Conservation (phyloP, 768 basidiomycete species). For the Phylloporus arenicola region DNA sequence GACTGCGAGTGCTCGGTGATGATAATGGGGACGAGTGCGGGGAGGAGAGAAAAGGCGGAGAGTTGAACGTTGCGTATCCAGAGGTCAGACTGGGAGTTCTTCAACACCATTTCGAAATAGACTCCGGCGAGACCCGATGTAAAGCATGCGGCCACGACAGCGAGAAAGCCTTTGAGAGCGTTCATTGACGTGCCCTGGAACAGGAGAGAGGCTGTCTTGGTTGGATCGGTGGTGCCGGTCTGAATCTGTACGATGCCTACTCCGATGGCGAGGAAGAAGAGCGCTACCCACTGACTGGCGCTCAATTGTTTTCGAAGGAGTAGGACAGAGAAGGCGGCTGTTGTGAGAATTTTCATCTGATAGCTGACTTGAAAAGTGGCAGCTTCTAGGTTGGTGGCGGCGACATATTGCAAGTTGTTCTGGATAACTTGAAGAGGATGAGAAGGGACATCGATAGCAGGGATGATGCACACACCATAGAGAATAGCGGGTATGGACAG, state of each 20-base stretch:
- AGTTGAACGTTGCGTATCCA: conserved; percentile 98
- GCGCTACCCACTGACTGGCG: conserved; percentile 75
- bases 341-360: conserved; percentile 97
- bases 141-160: conserved; percentile 87
- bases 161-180: conserved; percentile 79
- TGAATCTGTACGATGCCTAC: conserved; percentile 89
- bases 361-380: conserved; percentile 97
- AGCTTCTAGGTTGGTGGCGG: conserved; percentile 87
- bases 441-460: background rate
- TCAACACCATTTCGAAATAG: conserved; percentile 97
- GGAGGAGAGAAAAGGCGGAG: conserved; percentile 88
- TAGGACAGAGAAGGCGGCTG: conserved; percentile 82
- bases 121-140: conserved; percentile 96
- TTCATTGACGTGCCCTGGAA: conserved; percentile 59
- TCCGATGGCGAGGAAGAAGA: conserved; percentile 81
- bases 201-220: conserved; percentile 26
- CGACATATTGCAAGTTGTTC: conserved; percentile 94
- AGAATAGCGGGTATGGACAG: conserved; percentile 94
- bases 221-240: conserved; percentile 29
- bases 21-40: conserved; percentile 76
- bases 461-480: conserved; percentile 49
- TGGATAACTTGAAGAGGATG: conserved; percentile 58
- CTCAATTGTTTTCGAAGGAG: conserved; percentile 73
- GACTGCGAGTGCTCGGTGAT: conserved; percentile 41
- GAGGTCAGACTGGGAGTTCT: conserved; percentile 81